Conservation (phyloP, 352 stramenopile genomes). For the Pythium oligandrum region DNA sequence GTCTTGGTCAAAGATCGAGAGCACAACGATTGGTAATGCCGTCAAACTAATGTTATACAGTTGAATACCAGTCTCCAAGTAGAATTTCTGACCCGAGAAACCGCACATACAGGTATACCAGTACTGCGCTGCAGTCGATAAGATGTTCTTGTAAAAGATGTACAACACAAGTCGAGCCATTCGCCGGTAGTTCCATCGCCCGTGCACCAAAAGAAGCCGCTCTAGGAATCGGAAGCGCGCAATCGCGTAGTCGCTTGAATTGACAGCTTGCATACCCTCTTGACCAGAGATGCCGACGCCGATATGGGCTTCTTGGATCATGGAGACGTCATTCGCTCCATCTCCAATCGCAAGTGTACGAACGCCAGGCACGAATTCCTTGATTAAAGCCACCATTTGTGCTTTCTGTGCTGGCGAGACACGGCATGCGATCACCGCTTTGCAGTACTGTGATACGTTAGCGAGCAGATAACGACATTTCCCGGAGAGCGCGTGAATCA, state of each 20-base stretch:
- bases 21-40: slow-evolving; percentile 54
- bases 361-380: slow-evolving; percentile 59
- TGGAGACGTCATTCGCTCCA: slow-evolving; percentile 94
- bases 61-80: slow-evolving; percentile 70
- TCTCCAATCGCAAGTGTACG: slow-evolving; percentile 90
- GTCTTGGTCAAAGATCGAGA: slow-evolving; percentile 75
- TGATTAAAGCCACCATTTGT: slow-evolving; percentile 80
- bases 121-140: slow-evolving; percentile 70
- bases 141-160: slow-evolving; percentile 94
- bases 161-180: slow-evolving; percentile 89
- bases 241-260: slow-evolving; percentile 93
- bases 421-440: slow-evolving; percentile 84
- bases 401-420: slow-evolving; percentile 87
- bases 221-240: slow-evolving; percentile 90
- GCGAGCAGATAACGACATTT: slow-evolving; percentile 41
- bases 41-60: slow-evolving; percentile 80
- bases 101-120: slow-evolving; percentile 72
- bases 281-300: slow-evolving; percentile 90
- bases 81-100: slow-evolving; percentile 84
- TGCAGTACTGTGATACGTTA: slow-evolving; percentile 76
- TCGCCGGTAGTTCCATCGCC: slow-evolving; percentile 88
- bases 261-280: slow-evolving; percentile 91
- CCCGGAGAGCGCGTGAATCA: slow-evolving; percentile 47
- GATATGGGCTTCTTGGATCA: slow-evolving; percentile 93
- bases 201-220: slow-evolving; percentile 88